These are phyloP conservation scores for Cercospora sesami DNA, from an alignment of 2,329 filamentous ascomycete genomes.

Conservation along the genomic window DNA sequence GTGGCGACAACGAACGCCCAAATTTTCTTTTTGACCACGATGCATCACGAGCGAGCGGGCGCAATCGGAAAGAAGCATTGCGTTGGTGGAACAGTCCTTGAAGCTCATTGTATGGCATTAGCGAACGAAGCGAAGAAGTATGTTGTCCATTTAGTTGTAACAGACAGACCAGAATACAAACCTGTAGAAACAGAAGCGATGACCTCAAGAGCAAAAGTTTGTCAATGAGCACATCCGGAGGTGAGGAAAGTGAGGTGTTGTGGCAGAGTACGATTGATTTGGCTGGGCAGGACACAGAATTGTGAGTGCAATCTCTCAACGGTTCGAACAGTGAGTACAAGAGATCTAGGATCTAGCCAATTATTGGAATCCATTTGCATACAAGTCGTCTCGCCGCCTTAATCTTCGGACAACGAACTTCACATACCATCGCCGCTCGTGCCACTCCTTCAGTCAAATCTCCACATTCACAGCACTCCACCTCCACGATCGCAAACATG, in stretches of 20 bases:
- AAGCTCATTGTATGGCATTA: conserved; percentile 13
- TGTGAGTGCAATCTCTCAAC: neutral
- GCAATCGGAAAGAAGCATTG: conserved; percentile 13
- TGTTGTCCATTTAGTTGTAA: conserved; percentile 11
- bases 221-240: neutral
- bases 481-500: neutral
- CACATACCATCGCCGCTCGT: neutral
- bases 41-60: conserved; percentile 16
- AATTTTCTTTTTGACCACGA: conserved; percentile 5
- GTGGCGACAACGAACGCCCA: neutral
- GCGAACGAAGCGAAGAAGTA: conserved; percentile 12
- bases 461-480: neutral
- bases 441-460: neutral
- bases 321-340: neutral
- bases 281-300: neutral
- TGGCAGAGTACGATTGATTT: neutral
- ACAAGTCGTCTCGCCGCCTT: neutral
- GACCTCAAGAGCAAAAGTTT: neutral
- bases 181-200: neutral
- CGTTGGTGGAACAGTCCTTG: conserved; percentile 16
- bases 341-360: neutral
- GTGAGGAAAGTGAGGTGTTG: neutral
- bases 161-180: conserved; percentile 5
- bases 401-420: neutral
- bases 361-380: neutral